Percentiles rank a stretch among this genome's conserved stretches.
Conservation (phyloP, 768 basidiomycete genomes). For the Auricularia sp. region DNA sequence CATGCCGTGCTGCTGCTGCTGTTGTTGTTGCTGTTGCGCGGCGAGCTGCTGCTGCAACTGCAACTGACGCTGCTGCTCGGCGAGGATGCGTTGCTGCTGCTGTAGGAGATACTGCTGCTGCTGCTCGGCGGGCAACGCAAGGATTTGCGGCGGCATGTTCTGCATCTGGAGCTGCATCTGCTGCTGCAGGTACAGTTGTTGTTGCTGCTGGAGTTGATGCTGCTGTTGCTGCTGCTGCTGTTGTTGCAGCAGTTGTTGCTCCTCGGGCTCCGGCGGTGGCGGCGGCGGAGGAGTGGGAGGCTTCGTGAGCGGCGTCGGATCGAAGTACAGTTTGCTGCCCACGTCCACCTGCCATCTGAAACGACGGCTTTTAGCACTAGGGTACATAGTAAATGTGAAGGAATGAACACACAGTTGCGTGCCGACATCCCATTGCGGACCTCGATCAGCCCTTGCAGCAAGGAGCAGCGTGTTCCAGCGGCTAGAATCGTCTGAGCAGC, state of each 20-base stretch:
- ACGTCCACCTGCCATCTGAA: conserved; percentile 66
- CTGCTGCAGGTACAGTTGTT: background rate
- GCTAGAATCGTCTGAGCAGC: conserved; percentile 51
- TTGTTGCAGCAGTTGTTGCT: background rate
- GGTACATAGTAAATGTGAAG: background rate
- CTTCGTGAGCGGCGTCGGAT: conserved; percentile 42
- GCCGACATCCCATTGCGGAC: conserved; percentile 81
- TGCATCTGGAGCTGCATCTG: background rate
- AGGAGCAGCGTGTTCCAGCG: conserved; percentile 78
- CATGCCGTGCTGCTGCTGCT: background rate
- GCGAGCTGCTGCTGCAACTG: background rate
- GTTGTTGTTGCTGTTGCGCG: background rate
- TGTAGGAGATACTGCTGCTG: background rate
- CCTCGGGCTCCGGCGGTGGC: background rate
- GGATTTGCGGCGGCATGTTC: background rate
- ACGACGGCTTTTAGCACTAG: background rate
- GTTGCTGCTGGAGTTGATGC: background rate
- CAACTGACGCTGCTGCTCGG: background rate
- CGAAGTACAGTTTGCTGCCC: conserved; percentile 62
- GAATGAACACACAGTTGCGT: conserved; percentile 60
- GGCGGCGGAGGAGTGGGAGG: background rate
- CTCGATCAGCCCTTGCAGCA: conserved; percentile 69
- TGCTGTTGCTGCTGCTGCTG: background rate
- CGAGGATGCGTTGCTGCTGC: background rate
- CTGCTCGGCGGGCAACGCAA: background rate